A percentile compares a stretch with the other conserved stretches of the same genome.
These are phyloP conservation scores for Proliferodiscus dingleyae DNA, from an alignment of 2,329 filamentous ascomycete species.

Conservation along the genomic window DNA sequence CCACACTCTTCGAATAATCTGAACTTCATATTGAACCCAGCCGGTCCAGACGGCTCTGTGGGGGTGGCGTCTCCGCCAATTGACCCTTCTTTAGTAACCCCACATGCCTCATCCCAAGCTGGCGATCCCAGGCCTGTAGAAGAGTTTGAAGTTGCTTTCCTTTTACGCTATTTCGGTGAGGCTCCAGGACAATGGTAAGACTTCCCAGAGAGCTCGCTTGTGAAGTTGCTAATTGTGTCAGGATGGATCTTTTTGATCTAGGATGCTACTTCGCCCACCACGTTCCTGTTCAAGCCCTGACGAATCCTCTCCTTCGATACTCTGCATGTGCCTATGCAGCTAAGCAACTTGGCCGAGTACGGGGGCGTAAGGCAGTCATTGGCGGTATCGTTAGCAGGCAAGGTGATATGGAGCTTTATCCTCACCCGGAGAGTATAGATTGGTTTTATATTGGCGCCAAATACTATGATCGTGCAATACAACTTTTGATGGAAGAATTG, in stretches of 20 bases:
- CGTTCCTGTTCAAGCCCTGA: slow-evolving; percentile 52
- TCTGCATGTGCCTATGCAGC: slow-evolving; percentile 58
- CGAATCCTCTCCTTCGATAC: slow-evolving; percentile 42
- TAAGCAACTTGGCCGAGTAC: slow-evolving; percentile 53
- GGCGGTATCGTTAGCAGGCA: slow-evolving; percentile 43
- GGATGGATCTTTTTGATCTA: slow-evolving; percentile 50
- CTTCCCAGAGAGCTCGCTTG: not conserved
- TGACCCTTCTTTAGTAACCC: slow-evolving; percentile 36
- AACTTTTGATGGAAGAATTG: slow-evolving; percentile 39
- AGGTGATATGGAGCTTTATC: slow-evolving; percentile 48
- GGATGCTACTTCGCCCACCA: slow-evolving; percentile 56
- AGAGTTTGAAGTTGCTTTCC: slow-evolving; percentile 55
- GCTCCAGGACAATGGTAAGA: slow-evolving; percentile 52
- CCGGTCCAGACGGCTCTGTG: slow-evolving; percentile 18
- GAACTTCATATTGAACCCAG: slow-evolving; percentile 50
- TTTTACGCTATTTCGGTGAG: slow-evolving; percentile 56
- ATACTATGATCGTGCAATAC: slow-evolving; percentile 55
- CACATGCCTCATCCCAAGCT: slow-evolving; percentile 4
- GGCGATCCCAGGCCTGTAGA: slow-evolving; percentile 30
- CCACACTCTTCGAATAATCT: slow-evolving; percentile 40
- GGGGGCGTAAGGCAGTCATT: slow-evolving; percentile 45
- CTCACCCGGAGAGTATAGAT: slow-evolving; percentile 41
- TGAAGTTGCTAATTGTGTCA: slow-evolving; percentile 26
- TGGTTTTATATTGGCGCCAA: slow-evolving; percentile 57
- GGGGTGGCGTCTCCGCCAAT: slow-evolving; percentile 38